Percentiles rank a stretch among this genome's conserved stretches.
These are phyloP conservation scores for Fusarium paranaense DNA, from an alignment of 2,329 filamentous ascomycete genomes.

Conservation along the genomic window DNA sequence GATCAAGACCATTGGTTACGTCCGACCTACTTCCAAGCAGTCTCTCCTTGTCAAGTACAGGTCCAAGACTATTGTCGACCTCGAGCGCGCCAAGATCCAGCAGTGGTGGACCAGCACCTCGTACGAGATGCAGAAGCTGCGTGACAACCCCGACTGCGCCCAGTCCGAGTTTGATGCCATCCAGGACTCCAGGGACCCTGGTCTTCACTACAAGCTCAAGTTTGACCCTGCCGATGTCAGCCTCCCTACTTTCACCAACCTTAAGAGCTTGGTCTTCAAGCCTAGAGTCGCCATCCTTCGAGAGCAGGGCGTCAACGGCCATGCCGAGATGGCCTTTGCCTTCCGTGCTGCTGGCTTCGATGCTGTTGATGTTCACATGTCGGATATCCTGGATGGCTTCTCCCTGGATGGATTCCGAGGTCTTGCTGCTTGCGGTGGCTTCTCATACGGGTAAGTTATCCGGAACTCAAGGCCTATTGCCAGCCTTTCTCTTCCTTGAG, in stretches of 20 bases:
- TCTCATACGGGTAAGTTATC: conserved; percentile 81
- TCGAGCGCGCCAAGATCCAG: conserved; percentile 80
- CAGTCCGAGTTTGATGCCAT: conserved; percentile 85
- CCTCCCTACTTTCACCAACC: conserved; percentile 67
- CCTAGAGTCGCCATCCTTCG: conserved; percentile 89
- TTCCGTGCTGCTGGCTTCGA: conserved; percentile 93
- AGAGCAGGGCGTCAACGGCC: conserved; percentile 95
- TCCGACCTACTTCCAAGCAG: conserved; percentile 77
- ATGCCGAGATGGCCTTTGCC: conserved; percentile 98
- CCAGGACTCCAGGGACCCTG: conserved; percentile 80
- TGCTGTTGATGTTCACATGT: conserved; percentile 96
- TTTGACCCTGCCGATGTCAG: conserved; percentile 84
- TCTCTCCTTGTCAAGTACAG: conserved; percentile 81
- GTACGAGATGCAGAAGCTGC: conserved; percentile 87
- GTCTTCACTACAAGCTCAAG: conserved; percentile 84
- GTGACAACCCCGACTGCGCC: conserved; percentile 89
- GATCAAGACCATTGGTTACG: conserved; percentile 85
- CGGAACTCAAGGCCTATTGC: not conserved
- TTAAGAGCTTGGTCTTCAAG: conserved; percentile 64
- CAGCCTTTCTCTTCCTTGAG: not conserved
- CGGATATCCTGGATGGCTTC: conserved; percentile 83
- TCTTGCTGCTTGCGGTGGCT: conserved; percentile 94
- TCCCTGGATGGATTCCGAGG: conserved; percentile 87
- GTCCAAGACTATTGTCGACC: conserved; percentile 74
- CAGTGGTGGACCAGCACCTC: conserved; percentile 91